Evolutionary conservation across 176 grass and related monocot species (phyloP).

Genomic region (Pharus latifolius): DNA sequence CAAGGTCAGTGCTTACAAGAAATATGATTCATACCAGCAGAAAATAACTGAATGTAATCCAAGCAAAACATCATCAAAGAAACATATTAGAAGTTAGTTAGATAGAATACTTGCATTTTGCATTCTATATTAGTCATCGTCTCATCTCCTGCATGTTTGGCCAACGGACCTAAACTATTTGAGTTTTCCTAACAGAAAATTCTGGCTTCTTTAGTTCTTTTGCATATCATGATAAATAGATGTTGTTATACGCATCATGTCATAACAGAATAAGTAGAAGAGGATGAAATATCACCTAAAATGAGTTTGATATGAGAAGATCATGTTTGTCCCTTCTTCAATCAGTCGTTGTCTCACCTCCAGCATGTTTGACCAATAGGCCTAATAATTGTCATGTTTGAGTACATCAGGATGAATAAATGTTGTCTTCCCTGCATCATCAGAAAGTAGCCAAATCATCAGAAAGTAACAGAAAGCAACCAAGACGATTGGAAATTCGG

Average conservation of each 20-base stretch:
- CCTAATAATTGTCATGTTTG: background rate
- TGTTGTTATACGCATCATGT: background rate
- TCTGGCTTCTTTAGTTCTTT: background rate
- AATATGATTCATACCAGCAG: background rate
- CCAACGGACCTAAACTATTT: background rate
- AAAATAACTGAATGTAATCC: background rate
- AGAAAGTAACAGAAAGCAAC: slow-evolving; percentile 5
- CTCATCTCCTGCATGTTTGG: slow-evolving; percentile 5
- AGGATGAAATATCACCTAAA: slow-evolving; percentile 1
- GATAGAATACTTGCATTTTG: background rate
- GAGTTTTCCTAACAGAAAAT: background rate
- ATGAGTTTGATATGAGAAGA: background rate
- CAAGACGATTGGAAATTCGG: too few relatives aligned
- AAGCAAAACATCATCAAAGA: background rate
- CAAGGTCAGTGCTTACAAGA: background rate
- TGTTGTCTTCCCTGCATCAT: background rate
- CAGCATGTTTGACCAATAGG: background rate
- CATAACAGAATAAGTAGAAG: slow-evolving; percentile 3
- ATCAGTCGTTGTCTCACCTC: background rate
- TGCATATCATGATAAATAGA: background rate
- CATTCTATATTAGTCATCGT: background rate
- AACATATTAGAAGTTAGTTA: background rate
- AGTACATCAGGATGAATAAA: background rate
- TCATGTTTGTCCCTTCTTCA: background rate
- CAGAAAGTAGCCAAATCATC: slow-evolving; percentile 6